phyloP scores from a whole-genome alignment of 164 flowering plant species.

The Vitis cinerea region DNA sequence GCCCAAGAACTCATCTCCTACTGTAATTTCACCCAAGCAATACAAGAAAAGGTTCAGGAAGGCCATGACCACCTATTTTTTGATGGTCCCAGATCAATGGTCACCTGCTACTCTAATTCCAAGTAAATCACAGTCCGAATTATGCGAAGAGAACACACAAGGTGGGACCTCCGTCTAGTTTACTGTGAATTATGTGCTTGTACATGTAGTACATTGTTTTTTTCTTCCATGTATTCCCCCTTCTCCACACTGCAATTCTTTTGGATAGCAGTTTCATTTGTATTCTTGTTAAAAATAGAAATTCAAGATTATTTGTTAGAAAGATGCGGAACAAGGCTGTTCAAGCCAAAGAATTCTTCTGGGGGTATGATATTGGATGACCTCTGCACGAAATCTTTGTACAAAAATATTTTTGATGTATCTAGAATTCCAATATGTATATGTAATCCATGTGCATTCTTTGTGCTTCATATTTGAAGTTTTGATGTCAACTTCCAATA shows the following conservation, averaged over 20 bases:
- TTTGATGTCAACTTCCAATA: background rate
- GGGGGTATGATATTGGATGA: constrained; percentile 36
- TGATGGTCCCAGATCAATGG: constrained; percentile 98
- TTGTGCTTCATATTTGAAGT: background rate
- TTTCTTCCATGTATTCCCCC: constrained; percentile 10
- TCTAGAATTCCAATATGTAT: constrained; percentile 13
- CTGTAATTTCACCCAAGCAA: constrained; percentile 93
- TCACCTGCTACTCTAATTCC: constrained; percentile 67
- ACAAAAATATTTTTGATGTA: constrained; percentile 18
- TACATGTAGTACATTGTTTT: constrained; percentile 20
- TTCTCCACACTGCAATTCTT: constrained; percentile 23
- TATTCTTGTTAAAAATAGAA: constrained; percentile 14
- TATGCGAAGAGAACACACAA: constrained; percentile 58
- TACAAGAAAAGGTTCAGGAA: constrained; percentile 97
- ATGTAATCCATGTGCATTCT: constrained; percentile 1
- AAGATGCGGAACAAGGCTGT: constrained; percentile 39
- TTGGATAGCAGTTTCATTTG: constrained; percentile 27
- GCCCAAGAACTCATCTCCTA: constrained; percentile 74
- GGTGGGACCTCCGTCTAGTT: constrained; percentile 41
- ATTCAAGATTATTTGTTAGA: constrained; percentile 31
- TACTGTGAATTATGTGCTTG: constrained; percentile 15
- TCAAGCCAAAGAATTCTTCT: constrained; percentile 22
- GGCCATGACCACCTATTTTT: constrained; percentile 93
- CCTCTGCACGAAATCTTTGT: constrained; percentile 36
- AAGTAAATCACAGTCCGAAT: constrained; percentile 61